phyloP scores from a whole-genome alignment of 139 green algal species.

The Klebsormidium nitens region DNA sequence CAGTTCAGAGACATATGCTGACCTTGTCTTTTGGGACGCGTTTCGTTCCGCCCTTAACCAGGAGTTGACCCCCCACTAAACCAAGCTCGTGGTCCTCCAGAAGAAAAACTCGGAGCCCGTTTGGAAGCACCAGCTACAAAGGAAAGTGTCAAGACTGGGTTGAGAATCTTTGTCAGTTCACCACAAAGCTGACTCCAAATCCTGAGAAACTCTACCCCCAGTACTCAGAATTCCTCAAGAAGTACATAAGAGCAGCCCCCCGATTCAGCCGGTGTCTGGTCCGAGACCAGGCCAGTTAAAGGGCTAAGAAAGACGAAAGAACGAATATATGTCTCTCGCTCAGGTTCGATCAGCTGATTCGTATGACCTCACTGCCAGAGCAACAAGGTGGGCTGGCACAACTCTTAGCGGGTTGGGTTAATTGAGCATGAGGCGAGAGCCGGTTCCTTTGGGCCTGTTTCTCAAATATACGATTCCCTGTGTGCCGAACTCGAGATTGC shows the following conservation, averaged over 20 bases:
- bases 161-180: not conserved
- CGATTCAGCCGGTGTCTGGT: not conserved
- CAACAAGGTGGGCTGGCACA: no score
- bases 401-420: no score
- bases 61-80: conserved; percentile 24
- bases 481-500: no score
- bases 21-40: no score
- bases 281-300: not conserved
- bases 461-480: no score
- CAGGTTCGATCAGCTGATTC: no score
- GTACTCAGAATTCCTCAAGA: not conserved
- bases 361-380: no score
- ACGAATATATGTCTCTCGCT: no score
- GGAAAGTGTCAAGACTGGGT: not conserved
- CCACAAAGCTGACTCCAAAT: not conserved
- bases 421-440: no score
- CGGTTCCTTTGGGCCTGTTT: no score
- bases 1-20: no score
- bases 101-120: conserved; percentile 21
- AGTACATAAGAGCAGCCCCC: not conserved
- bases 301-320: no score
- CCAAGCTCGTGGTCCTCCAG: conserved; percentile 38
- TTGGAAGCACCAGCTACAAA: conserved; percentile 22
- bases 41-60: conserved; percentile 27
- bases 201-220: not conserved